A percentile compares a stretch with the other conserved stretches of the same genome.
These are phyloP conservation scores for Brachypodium distachyon DNA, from an alignment of 202 grass and related monocot genomes.

Conservation along the genomic window DNA sequence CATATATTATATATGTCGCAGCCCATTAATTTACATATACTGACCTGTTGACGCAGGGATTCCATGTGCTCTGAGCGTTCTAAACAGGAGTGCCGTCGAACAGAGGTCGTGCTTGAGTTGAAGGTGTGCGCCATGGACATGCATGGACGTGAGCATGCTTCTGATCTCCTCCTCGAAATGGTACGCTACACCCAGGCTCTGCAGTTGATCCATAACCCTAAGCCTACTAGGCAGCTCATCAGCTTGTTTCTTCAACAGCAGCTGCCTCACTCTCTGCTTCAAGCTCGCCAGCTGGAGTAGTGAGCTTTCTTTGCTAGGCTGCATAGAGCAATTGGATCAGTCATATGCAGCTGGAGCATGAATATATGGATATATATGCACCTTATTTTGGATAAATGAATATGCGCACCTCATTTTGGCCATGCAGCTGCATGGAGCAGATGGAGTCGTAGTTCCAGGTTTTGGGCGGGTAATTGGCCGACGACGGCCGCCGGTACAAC, in stretches of 20 bases:
- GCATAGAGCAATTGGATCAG: no score
- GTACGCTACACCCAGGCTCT: conserved; percentile 25
- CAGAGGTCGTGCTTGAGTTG: conserved; percentile 12
- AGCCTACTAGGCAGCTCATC: background rate
- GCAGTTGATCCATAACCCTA: conserved; percentile 14
- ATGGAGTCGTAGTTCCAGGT: conserved; percentile 25
- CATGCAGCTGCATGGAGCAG: background rate
- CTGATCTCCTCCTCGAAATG: conserved; percentile 39
- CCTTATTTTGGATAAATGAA: no score
- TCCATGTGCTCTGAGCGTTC: conserved; percentile 24
- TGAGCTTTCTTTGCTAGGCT: background rate
- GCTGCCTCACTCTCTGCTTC: conserved; percentile 20
- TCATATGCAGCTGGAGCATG: no score
- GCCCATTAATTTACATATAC: no score
- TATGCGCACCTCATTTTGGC: no score
- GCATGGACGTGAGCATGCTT: conserved; percentile 9
- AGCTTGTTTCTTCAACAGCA: background rate
- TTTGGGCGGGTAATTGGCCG: conserved; percentile 26
- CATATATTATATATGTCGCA: no score
- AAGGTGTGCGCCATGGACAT: background rate
- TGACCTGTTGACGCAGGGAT: conserved; percentile 36
- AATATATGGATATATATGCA: background rate
- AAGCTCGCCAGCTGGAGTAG: background rate
- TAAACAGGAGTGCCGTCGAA: conserved; percentile 18
- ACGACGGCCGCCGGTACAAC: conserved; percentile 1